Evolutionary conservation across 352 stramenopile species (phyloP).

Genomic region (Globisporangium cylindrosporum): DNA sequence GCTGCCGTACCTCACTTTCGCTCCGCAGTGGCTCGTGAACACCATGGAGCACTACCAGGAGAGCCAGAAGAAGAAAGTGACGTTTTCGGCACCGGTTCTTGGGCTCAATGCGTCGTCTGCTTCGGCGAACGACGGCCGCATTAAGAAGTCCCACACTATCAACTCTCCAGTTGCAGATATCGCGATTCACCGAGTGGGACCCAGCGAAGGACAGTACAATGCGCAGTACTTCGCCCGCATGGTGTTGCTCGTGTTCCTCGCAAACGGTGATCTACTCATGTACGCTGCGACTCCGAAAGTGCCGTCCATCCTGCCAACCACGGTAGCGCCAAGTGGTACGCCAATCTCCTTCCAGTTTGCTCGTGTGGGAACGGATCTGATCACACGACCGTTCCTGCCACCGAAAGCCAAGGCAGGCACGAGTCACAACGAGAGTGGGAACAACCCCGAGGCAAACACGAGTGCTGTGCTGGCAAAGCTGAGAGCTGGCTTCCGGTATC

Average conservation of each 20-base stretch:
- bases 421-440: slow-evolving; percentile 46
- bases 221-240: slow-evolving; percentile 72
- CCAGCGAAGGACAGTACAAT: slow-evolving; percentile 70
- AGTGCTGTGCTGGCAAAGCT: slow-evolving; percentile 70
- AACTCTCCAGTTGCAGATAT: slow-evolving; percentile 85
- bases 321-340: slow-evolving; percentile 8
- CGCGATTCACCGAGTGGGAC: slow-evolving; percentile 73
- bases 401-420: slow-evolving; percentile 47
- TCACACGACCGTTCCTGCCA: slow-evolving; percentile 70
- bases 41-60: slow-evolving; percentile 63
- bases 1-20: slow-evolving; percentile 83
- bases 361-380: slow-evolving; percentile 63
- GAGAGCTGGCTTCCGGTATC: slow-evolving; percentile 76
- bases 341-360: slow-evolving; percentile 58
- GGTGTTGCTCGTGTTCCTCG: slow-evolving; percentile 82
- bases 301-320: slow-evolving; percentile 22
- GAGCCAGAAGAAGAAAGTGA: slow-evolving; percentile 54
- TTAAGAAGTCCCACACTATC: slow-evolving; percentile 79
- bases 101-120: slow-evolving; percentile 70
- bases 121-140: slow-evolving; percentile 69
- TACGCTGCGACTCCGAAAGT: slow-evolving; percentile 63
- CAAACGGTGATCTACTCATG: slow-evolving; percentile 81
- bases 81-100: slow-evolving; percentile 52
- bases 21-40: slow-evolving; percentile 73
- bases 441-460: slow-evolving; percentile 60